These are phyloP conservation scores for Nemania abortiva DNA, from an alignment of 2,329 filamentous ascomycete species.

Conservation along the genomic window DNA sequence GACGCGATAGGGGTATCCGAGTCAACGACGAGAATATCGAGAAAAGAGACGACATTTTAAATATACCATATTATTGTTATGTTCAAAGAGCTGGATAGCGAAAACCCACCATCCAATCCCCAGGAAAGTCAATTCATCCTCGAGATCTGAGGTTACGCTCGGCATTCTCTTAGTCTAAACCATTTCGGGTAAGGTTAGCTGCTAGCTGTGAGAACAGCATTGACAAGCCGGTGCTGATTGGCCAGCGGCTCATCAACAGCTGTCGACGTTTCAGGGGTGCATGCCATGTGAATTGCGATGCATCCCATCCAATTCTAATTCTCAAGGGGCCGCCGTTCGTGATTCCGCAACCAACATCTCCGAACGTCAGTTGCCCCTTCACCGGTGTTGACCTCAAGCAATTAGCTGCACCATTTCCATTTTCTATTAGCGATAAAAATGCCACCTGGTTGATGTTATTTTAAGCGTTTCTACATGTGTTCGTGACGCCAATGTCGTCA, in stretches of 20 bases:
- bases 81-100: neutral
- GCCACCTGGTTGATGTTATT: constrained; percentile 26
- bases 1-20: constrained; percentile 31
- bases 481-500: constrained; percentile 47
- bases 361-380: neutral
- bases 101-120: constrained; percentile 4
- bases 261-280: constrained; percentile 32
- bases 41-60: constrained; percentile 42
- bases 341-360: constrained; percentile 21
- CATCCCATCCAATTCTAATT: constrained; percentile 8
- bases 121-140: neutral
- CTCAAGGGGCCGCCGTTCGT: constrained; percentile 12
- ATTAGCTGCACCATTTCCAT: neutral
- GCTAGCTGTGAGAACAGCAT: constrained; percentile 1
- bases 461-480: constrained; percentile 14
- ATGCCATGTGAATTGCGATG: constrained; percentile 22
- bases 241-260: constrained; percentile 22
- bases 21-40: constrained; percentile 20
- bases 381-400: neutral
- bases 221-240: constrained; percentile 15
- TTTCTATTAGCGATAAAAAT: constrained; percentile 14
- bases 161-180: constrained; percentile 21
- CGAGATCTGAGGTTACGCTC: constrained; percentile 19
- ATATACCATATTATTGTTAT: neutral
- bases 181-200: constrained; percentile 6